A percentile compares a stretch with the other conserved stretches of the same genome.
phyloP scores from a whole-genome alignment of 106 monocot species.

The Acanthochlamys bracteata region DNA sequence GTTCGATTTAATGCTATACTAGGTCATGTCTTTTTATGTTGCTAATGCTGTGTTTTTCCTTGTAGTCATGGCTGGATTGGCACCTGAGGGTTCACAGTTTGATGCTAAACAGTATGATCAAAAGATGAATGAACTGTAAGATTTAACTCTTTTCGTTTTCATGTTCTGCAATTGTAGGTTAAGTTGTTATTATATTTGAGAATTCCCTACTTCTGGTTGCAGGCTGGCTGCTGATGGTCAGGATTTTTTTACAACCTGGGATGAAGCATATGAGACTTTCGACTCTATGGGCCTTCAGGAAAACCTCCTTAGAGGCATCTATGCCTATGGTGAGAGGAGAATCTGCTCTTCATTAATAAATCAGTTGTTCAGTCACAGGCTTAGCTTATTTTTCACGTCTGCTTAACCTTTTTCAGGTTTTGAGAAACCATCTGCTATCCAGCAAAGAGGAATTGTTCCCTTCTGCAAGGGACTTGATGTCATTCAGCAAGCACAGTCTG shows the following conservation, averaged over 20 bases:
- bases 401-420: constrained; percentile 18
- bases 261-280: constrained; percentile 27
- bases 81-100: constrained; percentile 57
- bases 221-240: constrained; percentile 16
- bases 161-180: not conserved
- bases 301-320: constrained; percentile 28
- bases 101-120: constrained; percentile 47
- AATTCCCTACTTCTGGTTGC: not conserved
- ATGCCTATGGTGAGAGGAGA: constrained; percentile 22
- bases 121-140: constrained; percentile 46
- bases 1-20: too few species aligned
- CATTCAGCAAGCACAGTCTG: constrained; percentile 40
- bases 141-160: not conserved
- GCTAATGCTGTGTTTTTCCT: not conserved
- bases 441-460: constrained; percentile 43
- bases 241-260: constrained; percentile 26
- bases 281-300: constrained; percentile 31
- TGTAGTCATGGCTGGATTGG: constrained; percentile 38
- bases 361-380: not conserved
- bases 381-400: not conserved
- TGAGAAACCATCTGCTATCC: constrained; percentile 51
- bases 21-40: too few species aligned
- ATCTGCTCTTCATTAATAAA: not conserved
- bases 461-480: constrained; percentile 44
- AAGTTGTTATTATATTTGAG: not conserved